Base-by-base conservation (phyloP, 371 early-diverging fungal genomes). In the Nematocida minor region DNA sequence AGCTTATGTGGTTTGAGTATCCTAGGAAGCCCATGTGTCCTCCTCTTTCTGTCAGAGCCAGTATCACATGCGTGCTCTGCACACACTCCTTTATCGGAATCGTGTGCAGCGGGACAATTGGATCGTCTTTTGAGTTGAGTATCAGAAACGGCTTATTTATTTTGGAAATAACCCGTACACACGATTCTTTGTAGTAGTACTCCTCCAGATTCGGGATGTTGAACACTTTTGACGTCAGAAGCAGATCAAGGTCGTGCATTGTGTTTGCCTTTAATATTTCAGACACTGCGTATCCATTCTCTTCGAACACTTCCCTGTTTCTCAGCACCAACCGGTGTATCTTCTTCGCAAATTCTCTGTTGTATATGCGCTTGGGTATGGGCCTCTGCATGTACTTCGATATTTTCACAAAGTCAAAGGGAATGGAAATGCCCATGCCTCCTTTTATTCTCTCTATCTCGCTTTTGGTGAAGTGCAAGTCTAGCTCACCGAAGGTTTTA, bases 61-160 rank as follows among this genome's bases (percentile, higher is more conserved):
- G 81, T 1, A 94, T 60, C 38, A 92, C 87, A 82, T 90, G 87
- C 18, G 91, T 91, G 80, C 95, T 96, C 22, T 84, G 80, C 64
- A 82, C 79, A 69, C 87, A 86, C 80, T 90, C 90, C 44, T 90
- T 88, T 32, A 84, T 86, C 1, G 94, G 93, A 20, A 93, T 89
- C n/a, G 88, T 85, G 51, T 88, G 84, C 4, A 67, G 71, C 0
- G 88, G 87, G 3, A 91, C 88, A 69, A 96, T 89, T 4, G 95
- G 95, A 83, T 96, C 97, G 83, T 95, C 95, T 71, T 89, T 67
- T 20, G 94, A 90, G 60, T 89, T 91, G 31, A 93, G 85, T 70
- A 91, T 90, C 16, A 93, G 82, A 68, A 91, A 86, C 7, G 93
- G 93, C 31, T 91, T 85, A 22, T 42, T 78, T 46, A 85, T 83